Percentiles rank a stretch among this genome's conserved stretches.
Evolutionary conservation across 345 rosid genomes (phyloP).

Genomic region (Schrenkiella parvula): DNA sequence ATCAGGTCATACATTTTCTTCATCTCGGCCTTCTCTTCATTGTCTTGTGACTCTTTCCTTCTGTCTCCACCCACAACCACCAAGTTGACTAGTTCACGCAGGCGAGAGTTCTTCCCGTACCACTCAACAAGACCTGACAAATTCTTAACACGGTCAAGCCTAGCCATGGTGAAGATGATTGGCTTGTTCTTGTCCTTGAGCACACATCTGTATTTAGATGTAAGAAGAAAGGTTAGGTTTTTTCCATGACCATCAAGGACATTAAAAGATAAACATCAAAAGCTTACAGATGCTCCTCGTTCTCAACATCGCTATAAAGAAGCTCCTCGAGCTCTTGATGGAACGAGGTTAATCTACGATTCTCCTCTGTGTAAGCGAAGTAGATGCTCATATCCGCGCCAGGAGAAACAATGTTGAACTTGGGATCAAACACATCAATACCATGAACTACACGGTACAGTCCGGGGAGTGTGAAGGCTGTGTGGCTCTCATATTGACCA

Average conservation of each 20-base stretch:
- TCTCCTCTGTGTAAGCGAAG: constrained; percentile 60
- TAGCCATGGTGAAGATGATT: constrained; percentile 83
- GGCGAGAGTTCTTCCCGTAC: constrained; percentile 71
- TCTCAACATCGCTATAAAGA: constrained; percentile 67
- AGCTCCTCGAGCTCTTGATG: constrained; percentile 70
- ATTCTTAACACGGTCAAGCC: constrained; percentile 89
- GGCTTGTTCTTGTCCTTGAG: constrained; percentile 71
- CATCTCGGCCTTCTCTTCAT: constrained; percentile 89
- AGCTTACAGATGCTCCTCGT: constrained; percentile 68
- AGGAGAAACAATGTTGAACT: constrained; percentile 87
- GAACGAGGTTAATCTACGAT: constrained; percentile 53
- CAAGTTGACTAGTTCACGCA: constrained; percentile 65
- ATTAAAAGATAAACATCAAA: not conserved
- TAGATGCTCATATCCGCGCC: constrained; percentile 79
- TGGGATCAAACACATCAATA: constrained; percentile 72
- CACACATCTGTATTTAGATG: constrained; percentile 48
- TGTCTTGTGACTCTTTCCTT: constrained; percentile 78
- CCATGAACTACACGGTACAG: constrained; percentile 82
- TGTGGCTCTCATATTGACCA: constrained; percentile 88
- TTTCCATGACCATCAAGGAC: not conserved
- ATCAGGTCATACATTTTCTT: constrained; percentile 67
- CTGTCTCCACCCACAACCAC: constrained; percentile 95
- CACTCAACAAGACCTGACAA: constrained; percentile 79
- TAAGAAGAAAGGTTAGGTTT: not conserved
- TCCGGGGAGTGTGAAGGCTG: constrained; percentile 71